Evolutionary conservation across 2,329 filamentous ascomycete genomes (phyloP).

Genomic region (Ceratocystis harringtonii): DNA sequence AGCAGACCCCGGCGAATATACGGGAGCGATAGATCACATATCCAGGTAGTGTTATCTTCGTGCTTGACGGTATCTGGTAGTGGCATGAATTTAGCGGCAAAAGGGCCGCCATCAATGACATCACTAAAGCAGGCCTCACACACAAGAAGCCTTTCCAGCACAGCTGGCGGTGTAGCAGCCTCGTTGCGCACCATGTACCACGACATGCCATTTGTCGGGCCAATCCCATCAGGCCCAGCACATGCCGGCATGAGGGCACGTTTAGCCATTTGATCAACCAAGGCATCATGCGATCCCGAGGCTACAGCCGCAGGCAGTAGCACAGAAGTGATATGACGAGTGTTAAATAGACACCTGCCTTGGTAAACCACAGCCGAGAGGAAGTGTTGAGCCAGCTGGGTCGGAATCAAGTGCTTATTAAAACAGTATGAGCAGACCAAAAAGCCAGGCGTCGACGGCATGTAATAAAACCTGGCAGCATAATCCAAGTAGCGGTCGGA

Average conservation of each 20-base stretch:
- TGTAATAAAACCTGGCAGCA: slow-evolving; percentile 24
- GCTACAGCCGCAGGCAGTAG: not conserved
- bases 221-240: slow-evolving; percentile 20
- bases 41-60: slow-evolving; percentile 21
- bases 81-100: slow-evolving; percentile 23
- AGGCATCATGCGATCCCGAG: slow-evolving; percentile 11
- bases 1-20: slow-evolving; percentile 20
- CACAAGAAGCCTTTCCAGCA: slow-evolving; percentile 24
- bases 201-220: slow-evolving; percentile 21
- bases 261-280: slow-evolving; percentile 23
- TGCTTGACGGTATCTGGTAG: slow-evolving; percentile 21
- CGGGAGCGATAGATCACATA: slow-evolving; percentile 23
- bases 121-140: slow-evolving; percentile 29
- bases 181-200: slow-evolving; percentile 23
- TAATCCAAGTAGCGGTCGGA: slow-evolving; percentile 20
- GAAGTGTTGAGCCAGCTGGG: slow-evolving; percentile 23
- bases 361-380: not conserved
- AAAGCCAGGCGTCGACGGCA: slow-evolving; percentile 22
- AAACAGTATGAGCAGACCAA: slow-evolving; percentile 31
- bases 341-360: slow-evolving; percentile 10
- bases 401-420: slow-evolving; percentile 25
- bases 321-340: not conserved
- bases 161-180: slow-evolving; percentile 9
- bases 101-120: slow-evolving; percentile 21
- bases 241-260: slow-evolving; percentile 23